Percentiles rank a stretch among this genome's conserved stretches.
phyloP scores from a whole-genome alignment of 2,329 filamentous ascomycete genomes.

The Chrysoporthe austroafricana region DNA sequence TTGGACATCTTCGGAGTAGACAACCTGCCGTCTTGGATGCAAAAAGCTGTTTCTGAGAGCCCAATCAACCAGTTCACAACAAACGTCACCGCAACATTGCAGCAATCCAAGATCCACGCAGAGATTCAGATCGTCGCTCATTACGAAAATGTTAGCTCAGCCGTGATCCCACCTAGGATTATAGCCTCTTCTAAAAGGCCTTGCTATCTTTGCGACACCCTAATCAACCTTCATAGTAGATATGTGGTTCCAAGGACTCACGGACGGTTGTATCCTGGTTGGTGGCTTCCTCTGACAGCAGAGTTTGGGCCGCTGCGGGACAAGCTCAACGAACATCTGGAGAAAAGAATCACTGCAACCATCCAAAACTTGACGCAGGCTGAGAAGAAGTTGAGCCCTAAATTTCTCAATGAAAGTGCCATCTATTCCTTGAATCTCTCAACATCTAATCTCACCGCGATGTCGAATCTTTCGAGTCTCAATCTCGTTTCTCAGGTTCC shows the following conservation, averaged over 20 bases:
- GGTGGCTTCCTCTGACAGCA: slow-evolving; percentile 43
- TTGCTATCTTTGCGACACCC: slow-evolving; percentile 55
- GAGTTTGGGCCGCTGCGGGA: background rate
- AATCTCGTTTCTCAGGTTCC: background rate
- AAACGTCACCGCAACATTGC: slow-evolving; percentile 28
- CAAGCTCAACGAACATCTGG: slow-evolving; percentile 11
- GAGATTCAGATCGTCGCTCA: slow-evolving; percentile 54
- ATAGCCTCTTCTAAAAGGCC: slow-evolving; percentile 55
- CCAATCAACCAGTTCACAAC: background rate
- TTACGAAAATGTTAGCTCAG: slow-evolving; percentile 40
- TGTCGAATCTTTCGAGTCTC: background rate
- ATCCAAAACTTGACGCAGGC: background rate
- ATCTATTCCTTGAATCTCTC: slow-evolving; percentile 17
- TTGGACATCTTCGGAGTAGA: slow-evolving; percentile 18
- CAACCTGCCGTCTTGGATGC: slow-evolving; percentile 23
- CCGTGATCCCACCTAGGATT: slow-evolving; percentile 41
- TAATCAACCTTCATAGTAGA: slow-evolving; percentile 47
- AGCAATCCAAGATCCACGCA: slow-evolving; percentile 48
- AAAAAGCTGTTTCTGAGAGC: background rate
- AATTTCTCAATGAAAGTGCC: slow-evolving; percentile 16
- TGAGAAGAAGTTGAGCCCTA: background rate
- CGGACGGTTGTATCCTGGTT: slow-evolving; percentile 49
- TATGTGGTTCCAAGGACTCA: slow-evolving; percentile 48
- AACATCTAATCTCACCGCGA: background rate
- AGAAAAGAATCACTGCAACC: slow-evolving; percentile 2